Base-by-base conservation (phyloP, 1,139 yeast genomes). In the Eremothecium coryli region DNA sequence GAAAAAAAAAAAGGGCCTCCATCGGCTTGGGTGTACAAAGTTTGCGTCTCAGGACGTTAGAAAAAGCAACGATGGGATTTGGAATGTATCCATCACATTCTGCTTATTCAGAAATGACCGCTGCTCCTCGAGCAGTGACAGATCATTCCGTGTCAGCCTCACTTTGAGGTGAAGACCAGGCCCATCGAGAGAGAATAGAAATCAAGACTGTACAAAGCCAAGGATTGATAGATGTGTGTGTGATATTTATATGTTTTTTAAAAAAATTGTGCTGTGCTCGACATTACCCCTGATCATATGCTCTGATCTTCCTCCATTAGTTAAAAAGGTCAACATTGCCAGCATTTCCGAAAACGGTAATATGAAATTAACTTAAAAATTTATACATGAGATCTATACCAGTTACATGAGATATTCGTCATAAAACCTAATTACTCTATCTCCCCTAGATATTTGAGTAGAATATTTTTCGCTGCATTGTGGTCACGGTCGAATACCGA, bases 391-490 rank as follows among this genome's bases (percentile, higher is more conserved):
- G 12, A 11, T 22, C 24, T 11, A 11, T 22, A 5, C 3, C 4
- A 5, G 13, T 11, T 22, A 22, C 24, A 22, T 13, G 12, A 3
- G 3, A 5, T 11, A 13, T 3, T 11, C 24, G n/a, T 11, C 5
- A 22, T 22, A 22, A 11, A 22, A 23, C n/a, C 28, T 3, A 3
- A 25, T 15, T 25, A 27, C 4, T 15, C 30, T 9, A 27, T 17
- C 22, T 27, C 30, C 12, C 30, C 30, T n/a, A 27, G 30, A 16
- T 27, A 27, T 14, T 27, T 27, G 5, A 27, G 22, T 10, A 27
- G 30, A 14, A 27, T 27, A 14, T 27, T 27, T 17, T 27, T 27
- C n/a, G 30, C 30, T n/a, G 30, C 30, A 17, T 27, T 27, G 22
- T 27, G 30, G 22, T 27, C 30, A 10, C 30, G n/a, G 14, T 27